Evolutionary conservation across 495 filamentous ascomycete species (phyloP), one percentile per base, ranked within the genome.

Genomic region (Copromyces sp.): DNA sequence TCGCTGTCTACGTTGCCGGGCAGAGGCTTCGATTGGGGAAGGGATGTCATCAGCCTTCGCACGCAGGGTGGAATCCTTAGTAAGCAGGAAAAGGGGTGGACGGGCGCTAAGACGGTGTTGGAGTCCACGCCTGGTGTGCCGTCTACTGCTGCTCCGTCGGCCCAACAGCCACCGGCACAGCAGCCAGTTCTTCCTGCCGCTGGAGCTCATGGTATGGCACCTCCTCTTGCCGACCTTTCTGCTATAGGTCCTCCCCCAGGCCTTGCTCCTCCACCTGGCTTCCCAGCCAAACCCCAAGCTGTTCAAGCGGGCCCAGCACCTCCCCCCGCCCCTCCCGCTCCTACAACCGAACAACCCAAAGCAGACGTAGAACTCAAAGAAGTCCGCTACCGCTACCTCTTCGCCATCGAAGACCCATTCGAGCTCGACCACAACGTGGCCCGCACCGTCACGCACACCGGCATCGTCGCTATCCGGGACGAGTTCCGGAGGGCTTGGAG

Each of bases 331-430:
- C 59, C 44, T 65, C 70, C 37, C 32, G 16, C 29, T 37, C n/a
- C 65, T 17, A 39, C 38, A 11, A 65, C 37, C n/a, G 45, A 17
- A 68, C 32, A 35, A 38, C 69, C 32, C 29, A 71, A 68, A 0
- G 75, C 77, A n/a, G 40, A 76, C 42, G 71, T 78, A 65, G 81
- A 84, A n/a, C 35, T 83, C 17, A 90, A 90, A 74, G 90, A 92
- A 75, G 83, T 94, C 17, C 86, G 90, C 11, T 86, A 93, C 74
- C 88, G 92, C n/a, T 95, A 91, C 78, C 87, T 96, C 17, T 90
- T 95, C 74, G 90, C 92, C 42, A 93, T 96, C 73, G 93, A 96
- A 77, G 93, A 96, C 78, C 93, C 93, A 0, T 95, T 96, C 77
- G 93, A 95, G 83, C 83, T 87, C 4, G 88, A 90, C 65, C 93